A percentile compares a stretch with the other conserved stretches of the same genome.
Conservation (phyloP, 148 eudicot genomes). For the Diospyros lotus region DNA sequence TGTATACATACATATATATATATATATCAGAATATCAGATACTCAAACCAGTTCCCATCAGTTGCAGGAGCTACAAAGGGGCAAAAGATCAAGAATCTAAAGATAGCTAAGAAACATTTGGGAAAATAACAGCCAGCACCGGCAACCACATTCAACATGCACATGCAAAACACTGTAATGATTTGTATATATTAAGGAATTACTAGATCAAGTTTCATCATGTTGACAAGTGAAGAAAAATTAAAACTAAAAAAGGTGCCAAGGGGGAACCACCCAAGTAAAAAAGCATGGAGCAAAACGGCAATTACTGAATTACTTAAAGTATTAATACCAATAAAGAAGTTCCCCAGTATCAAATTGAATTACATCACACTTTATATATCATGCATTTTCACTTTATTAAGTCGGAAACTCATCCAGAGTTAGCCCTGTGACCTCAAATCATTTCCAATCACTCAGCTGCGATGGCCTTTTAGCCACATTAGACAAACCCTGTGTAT, state of each 20-base stretch:
- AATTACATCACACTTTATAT: no score
- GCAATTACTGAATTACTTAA: neutral
- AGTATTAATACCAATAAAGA: neutral
- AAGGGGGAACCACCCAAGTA: no score
- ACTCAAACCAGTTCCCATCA: neutral
- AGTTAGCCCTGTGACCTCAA: neutral
- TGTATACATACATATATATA: neutral
- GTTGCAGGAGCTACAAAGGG: no score
- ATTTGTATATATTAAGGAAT: neutral
- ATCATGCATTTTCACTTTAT: no score
- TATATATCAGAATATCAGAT: neutral
- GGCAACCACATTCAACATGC: neutral
- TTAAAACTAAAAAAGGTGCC: no score
- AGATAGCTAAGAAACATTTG: neutral
- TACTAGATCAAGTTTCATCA: neutral
- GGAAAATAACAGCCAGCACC: neutral
- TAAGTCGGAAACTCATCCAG: no score
- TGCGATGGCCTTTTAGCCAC: neutral
- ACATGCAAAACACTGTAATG: neutral
- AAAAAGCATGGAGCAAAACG: neutral
- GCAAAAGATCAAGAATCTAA: neutral
- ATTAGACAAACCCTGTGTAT: neutral
- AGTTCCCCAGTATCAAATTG: neutral
- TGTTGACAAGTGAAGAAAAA: no score
- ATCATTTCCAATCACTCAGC: neutral